A percentile compares a stretch with the other conserved stretches of the same genome.
phyloP scores from a whole-genome alignment of 2,329 filamentous ascomycete species.

The Zopfia rhizophila region DNA sequence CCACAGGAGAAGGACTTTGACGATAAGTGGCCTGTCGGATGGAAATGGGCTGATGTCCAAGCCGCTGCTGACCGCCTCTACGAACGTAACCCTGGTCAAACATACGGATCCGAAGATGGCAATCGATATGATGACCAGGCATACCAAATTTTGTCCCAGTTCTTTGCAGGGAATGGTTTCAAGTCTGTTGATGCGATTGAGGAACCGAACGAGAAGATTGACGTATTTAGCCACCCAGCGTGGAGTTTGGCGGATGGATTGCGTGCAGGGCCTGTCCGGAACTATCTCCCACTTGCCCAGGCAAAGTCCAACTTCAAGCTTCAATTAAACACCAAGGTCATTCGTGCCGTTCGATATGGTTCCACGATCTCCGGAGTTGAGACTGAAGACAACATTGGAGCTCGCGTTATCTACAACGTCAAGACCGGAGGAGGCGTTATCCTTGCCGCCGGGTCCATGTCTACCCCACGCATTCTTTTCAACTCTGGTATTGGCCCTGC shows the following conservation, averaged over 20 bases:
- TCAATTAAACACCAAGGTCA: conserved; percentile 72
- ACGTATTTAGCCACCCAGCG: conserved; percentile 68
- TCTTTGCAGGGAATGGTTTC: conserved; percentile 70
- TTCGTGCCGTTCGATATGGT: conserved; percentile 70
- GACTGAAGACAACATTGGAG: conserved; percentile 56
- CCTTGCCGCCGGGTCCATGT: conserved; percentile 73
- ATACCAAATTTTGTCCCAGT: conserved; percentile 70
- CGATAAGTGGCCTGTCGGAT: conserved; percentile 75
- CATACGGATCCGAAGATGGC: conserved; percentile 71
- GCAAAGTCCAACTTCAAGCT: conserved; percentile 72
- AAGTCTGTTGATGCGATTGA: conserved; percentile 70
- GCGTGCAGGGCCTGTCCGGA: conserved; percentile 74
- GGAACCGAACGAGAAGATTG: conserved; percentile 69
- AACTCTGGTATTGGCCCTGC: conserved; percentile 74
- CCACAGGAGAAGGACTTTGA: conserved; percentile 68
- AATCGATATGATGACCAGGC: conserved; percentile 72
- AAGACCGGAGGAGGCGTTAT: conserved; percentile 71
- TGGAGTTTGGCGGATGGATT: conserved; percentile 74
- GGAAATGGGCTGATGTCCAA: conserved; percentile 72
- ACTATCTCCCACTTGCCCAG: conserved; percentile 73
- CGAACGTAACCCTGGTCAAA: conserved; percentile 74
- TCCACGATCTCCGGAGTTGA: conserved; percentile 72
- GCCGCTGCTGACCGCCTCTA: conserved; percentile 73
- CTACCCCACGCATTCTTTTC: conserved; percentile 73
- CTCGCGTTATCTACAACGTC: conserved; percentile 63